Evolutionary conservation across 2,329 filamentous ascomycete species (phyloP).

Genomic region (Sclerotinia sclerotiorum): DNA sequence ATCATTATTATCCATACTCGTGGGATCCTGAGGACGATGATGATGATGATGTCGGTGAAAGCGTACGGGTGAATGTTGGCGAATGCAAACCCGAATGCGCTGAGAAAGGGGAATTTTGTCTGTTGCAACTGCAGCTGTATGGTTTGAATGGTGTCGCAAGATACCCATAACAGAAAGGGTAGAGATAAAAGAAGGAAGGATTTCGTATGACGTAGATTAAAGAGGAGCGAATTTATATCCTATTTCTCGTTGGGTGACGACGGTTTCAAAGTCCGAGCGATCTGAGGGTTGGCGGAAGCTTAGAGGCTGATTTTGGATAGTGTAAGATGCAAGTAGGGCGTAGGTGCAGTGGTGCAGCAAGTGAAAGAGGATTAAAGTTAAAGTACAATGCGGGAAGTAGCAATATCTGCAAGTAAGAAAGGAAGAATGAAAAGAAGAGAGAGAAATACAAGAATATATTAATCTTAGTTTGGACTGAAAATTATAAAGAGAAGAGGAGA

Average conservation of each 20-base stretch:
- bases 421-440: not conserved
- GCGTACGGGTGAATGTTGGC: conserved; percentile 14
- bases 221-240: not conserved
- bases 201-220: conserved; percentile 7
- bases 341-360: not conserved
- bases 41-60: conserved; percentile 13
- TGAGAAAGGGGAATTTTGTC: conserved; percentile 17
- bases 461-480: too few relatives aligned
- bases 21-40: not conserved
- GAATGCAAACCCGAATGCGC: conserved; percentile 20
- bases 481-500: not conserved
- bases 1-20: not conserved
- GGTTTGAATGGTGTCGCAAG: conserved; percentile 15
- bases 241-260: not conserved
- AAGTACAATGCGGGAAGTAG: not conserved
- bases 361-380: not conserved
- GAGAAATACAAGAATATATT: not conserved
- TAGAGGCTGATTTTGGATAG: conserved; percentile 2
- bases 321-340: not conserved
- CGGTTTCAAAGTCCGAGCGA: conserved; percentile 3
- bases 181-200: not conserved
- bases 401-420: not conserved
- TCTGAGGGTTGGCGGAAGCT: conserved; percentile 1
- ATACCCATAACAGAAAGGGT: conserved; percentile 12
- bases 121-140: not conserved